phyloP scores from a whole-genome alignment of 2,329 filamentous ascomycete species.

The Pseudogymnoascus sp. region DNA sequence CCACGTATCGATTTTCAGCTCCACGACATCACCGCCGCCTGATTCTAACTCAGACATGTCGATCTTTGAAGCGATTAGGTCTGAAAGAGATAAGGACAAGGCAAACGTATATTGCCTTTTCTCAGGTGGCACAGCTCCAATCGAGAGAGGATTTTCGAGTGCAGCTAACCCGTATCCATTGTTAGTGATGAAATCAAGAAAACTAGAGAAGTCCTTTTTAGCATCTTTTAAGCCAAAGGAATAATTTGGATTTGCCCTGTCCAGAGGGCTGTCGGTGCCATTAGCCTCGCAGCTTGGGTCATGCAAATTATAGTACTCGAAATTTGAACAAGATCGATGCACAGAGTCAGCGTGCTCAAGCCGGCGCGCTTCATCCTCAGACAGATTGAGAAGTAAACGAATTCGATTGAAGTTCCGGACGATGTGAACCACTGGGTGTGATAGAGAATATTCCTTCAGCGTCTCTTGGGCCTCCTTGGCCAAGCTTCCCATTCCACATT shows the following conservation, averaged over 20 bases:
- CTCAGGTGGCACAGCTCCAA: conserved; percentile 52
- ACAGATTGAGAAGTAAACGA: conserved; percentile 39
- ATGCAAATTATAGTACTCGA: conserved; percentile 57
- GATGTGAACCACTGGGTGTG: conserved; percentile 65
- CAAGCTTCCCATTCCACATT: conserved; percentile 58
- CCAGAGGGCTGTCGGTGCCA: conserved; percentile 32
- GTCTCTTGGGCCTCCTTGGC: conserved; percentile 38
- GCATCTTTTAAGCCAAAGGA: conserved; percentile 45
- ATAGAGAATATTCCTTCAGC: conserved; percentile 53
- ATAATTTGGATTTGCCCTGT: conserved; percentile 38
- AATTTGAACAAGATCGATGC: conserved; percentile 48
- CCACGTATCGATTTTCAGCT: conserved; percentile 54
- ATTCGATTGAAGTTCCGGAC: conserved; percentile 59
- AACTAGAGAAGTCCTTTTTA: conserved; percentile 53
- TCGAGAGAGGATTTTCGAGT: conserved; percentile 53
- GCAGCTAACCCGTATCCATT: conserved; percentile 44
- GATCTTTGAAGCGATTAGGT: conserved; percentile 44
- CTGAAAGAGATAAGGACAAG: conserved; percentile 52
- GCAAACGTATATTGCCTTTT: conserved; percentile 60
- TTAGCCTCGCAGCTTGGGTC: conserved; percentile 33
- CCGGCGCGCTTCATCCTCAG: conserved; percentile 35
- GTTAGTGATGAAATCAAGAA: conserved; percentile 51
- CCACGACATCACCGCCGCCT: conserved; percentile 52
- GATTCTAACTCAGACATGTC: conserved; percentile 45
- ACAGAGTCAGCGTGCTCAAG: conserved; percentile 37